Conservation (phyloP, 768 basidiomycete genomes). For the Rhizopogon roseolus region DNA sequence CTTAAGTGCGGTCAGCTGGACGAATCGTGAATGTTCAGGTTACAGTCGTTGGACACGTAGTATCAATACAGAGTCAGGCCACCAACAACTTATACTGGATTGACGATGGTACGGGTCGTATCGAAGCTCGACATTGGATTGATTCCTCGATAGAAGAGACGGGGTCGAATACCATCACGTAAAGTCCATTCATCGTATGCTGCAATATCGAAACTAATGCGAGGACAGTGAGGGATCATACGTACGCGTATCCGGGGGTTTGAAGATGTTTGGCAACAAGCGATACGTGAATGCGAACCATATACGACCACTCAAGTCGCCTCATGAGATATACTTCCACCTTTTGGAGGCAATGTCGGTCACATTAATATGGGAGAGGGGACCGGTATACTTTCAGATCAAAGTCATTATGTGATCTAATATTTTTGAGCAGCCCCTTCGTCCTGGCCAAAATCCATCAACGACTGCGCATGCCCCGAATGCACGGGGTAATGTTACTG, state of each 20-base stretch:
- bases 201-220: neutral
- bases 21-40: constrained; percentile 38
- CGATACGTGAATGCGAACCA: constrained; percentile 76
- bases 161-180: neutral
- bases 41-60: constrained; percentile 70
- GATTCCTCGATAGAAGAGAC: constrained; percentile 54
- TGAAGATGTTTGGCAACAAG: constrained; percentile 81
- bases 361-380: constrained; percentile 60
- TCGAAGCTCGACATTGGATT: constrained; percentile 81
- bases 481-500: constrained; percentile 2
- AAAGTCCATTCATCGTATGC: neutral
- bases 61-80: constrained; percentile 59
- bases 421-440: constrained; percentile 24
- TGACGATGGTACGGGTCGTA: constrained; percentile 81
- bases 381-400: constrained; percentile 46
- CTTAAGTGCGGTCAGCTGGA: constrained; percentile 1
- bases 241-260: constrained; percentile 73
- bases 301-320: constrained; percentile 64
- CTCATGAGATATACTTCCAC: constrained; percentile 81
- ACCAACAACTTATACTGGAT: constrained; percentile 80
- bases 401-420: neutral
- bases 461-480: constrained; percentile 4
- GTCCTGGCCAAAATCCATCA: constrained; percentile 22
- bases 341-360: constrained; percentile 69
- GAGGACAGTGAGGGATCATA: constrained; percentile 62